Conservation (phyloP, 768 basidiomycete species). For the Boletus fagicola region DNA sequence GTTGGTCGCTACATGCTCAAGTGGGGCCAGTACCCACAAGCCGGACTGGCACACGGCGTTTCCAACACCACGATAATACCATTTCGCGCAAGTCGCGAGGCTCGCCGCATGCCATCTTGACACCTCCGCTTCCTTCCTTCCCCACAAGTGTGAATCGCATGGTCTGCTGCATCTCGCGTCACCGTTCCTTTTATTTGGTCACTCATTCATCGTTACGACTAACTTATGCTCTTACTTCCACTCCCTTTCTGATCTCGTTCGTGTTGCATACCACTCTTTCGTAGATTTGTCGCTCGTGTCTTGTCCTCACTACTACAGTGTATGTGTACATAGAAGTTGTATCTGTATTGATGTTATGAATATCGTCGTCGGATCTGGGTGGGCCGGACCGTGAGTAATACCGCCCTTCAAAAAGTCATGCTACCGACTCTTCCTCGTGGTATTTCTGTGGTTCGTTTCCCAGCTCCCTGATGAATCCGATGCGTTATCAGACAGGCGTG, state of each 20-base stretch:
- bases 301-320: not conserved
- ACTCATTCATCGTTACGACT: constrained; percentile 6
- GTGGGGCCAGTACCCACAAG: constrained; percentile 13
- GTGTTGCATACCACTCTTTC: constrained; percentile 15
- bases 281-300: not conserved
- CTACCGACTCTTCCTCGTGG: not conserved
- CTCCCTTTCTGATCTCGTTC: constrained; percentile 8
- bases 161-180: not conserved
- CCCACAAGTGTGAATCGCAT: not conserved
- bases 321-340: constrained; percentile 6
- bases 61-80: not conserved
- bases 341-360: not conserved
- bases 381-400: not conserved
- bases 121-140: not conserved
- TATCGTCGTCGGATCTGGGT: not conserved
- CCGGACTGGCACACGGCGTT: not conserved
- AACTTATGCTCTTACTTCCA: constrained; percentile 15
- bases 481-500: not conserved
- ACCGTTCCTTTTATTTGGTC: not conserved
- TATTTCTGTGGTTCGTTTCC: not conserved
- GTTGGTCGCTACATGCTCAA: not conserved
- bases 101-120: not conserved
- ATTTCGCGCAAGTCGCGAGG: constrained; percentile 15
- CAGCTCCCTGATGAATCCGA: not conserved
- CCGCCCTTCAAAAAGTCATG: not conserved